These are phyloP conservation scores for Cadophora sp. DNA, from an alignment of 2,329 filamentous ascomycete species.

Conservation along the genomic window DNA sequence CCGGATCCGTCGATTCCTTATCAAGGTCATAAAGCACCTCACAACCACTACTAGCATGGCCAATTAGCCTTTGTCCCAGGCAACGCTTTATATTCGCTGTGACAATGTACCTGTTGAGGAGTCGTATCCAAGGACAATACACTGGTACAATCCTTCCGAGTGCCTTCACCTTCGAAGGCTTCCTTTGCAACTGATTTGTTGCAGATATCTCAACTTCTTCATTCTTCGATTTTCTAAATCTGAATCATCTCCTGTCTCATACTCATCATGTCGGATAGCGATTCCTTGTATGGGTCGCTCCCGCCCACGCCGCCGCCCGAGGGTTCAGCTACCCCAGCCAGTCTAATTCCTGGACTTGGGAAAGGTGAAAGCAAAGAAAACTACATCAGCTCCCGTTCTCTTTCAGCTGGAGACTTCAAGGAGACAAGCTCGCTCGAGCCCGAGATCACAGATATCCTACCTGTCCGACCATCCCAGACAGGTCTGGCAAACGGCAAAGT, in stretches of 20 bases:
- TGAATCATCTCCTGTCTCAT: neutral
- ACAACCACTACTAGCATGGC: neutral
- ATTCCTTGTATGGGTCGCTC: neutral
- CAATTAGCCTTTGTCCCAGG: neutral
- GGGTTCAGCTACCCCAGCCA: neutral
- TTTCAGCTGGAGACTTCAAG: neutral
- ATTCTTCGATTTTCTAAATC: neutral
- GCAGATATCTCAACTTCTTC: neutral
- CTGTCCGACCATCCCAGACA: neutral
- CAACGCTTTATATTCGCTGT: neutral
- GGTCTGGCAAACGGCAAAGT: neutral
- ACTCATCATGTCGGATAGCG: neutral
- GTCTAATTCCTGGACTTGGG: neutral
- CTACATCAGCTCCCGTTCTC: neutral
- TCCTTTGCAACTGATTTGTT: neutral
- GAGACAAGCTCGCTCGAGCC: neutral
- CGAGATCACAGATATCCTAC: neutral
- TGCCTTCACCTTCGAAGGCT: neutral
- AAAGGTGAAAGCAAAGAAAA: neutral
- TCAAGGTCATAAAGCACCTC: neutral
- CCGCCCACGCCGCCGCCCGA: neutral
- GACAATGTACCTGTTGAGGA: neutral
- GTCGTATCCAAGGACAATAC: neutral
- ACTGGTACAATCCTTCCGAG: neutral
- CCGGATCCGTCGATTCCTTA: slow-evolving; percentile 7